Conservation (phyloP, 1,284 basidiomycete species). For the Ceratobasidium sp. region DNA sequence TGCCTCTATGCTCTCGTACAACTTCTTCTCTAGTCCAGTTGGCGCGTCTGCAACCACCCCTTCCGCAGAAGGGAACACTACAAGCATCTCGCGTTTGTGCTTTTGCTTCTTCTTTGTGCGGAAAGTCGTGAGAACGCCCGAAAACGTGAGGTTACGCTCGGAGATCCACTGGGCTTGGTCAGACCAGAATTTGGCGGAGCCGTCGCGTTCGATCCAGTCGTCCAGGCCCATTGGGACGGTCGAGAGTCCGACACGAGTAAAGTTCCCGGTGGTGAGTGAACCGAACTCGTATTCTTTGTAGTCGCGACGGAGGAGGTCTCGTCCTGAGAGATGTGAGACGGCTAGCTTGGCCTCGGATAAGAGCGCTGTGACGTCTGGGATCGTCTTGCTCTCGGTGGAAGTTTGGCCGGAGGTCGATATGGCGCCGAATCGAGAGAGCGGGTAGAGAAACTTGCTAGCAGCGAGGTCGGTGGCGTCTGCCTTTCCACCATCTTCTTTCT, state of each 20-base stretch:
- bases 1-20: conserved; percentile 62
- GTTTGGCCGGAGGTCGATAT: conserved; percentile 2
- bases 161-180: conserved; percentile 68
- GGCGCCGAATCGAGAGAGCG: conserved; percentile 56
- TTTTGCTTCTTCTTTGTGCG: conserved; percentile 58
- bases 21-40: conserved; percentile 45
- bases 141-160: conserved; percentile 66
- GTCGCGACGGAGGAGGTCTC: conserved; percentile 85
- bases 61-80: conserved; percentile 58
- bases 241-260: conserved; percentile 67
- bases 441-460: conserved; percentile 64
- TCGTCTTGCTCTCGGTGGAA: conserved; percentile 26
- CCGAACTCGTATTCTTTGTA: conserved; percentile 84
- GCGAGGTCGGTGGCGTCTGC: conserved; percentile 67
- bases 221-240: conserved; percentile 77
- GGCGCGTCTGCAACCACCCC: conserved; percentile 45
- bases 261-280: conserved; percentile 55
- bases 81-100: conserved; percentile 69
- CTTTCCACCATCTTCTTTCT: conserved; percentile 65
- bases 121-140: conserved; percentile 77
- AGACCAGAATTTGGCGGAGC: conserved; percentile 56
- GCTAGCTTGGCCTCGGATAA: conserved; percentile 71
- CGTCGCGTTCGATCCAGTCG: conserved; percentile 57
- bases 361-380: conserved; percentile 57
- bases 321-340: conserved; percentile 69